Percentiles rank a stretch among this genome's conserved stretches.
These are phyloP conservation scores for Sporisorium scitamineum DNA, from an alignment of 1,284 basidiomycete genomes.

Conservation along the genomic window DNA sequence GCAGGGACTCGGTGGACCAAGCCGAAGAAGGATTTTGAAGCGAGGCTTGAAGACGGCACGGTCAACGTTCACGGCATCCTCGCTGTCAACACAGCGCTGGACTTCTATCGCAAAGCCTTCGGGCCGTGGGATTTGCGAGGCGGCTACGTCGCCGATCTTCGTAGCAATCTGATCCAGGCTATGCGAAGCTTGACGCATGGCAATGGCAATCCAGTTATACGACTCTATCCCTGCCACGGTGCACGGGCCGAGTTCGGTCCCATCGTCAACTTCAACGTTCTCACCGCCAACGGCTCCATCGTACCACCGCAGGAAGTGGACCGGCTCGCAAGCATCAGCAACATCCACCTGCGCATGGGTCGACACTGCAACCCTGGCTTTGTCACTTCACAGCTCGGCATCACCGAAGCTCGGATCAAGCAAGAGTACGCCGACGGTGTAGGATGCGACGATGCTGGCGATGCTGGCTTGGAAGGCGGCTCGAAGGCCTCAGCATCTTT, in stretches of 20 bases:
- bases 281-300: constrained; percentile 19
- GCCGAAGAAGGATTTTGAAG: constrained; percentile 35
- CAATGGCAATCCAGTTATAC: constrained; percentile 32
- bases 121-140: constrained; percentile 27
- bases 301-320: constrained; percentile 54
- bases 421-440: constrained; percentile 51
- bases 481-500: constrained; percentile 28
- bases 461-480: constrained; percentile 3
- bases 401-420: constrained; percentile 28
- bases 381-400: constrained; percentile 42
- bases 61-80: constrained; percentile 56
- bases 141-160: constrained; percentile 26
- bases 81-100: constrained; percentile 39
- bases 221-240: constrained; percentile 13
- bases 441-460: constrained; percentile 50
- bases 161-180: constrained; percentile 14
- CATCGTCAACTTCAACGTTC: constrained; percentile 52
- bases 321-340: constrained; percentile 52
- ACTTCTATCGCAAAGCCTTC: constrained; percentile 29
- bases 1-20: constrained; percentile 38
- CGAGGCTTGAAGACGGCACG: constrained; percentile 55
- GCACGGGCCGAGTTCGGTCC: constrained; percentile 39
- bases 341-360: constrained; percentile 58
- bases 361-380: constrained; percentile 60
- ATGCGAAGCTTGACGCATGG: constrained; percentile 35